phyloP scores from a whole-genome alignment of 352 stramenopile species.

The Peronospora destructor region DNA sequence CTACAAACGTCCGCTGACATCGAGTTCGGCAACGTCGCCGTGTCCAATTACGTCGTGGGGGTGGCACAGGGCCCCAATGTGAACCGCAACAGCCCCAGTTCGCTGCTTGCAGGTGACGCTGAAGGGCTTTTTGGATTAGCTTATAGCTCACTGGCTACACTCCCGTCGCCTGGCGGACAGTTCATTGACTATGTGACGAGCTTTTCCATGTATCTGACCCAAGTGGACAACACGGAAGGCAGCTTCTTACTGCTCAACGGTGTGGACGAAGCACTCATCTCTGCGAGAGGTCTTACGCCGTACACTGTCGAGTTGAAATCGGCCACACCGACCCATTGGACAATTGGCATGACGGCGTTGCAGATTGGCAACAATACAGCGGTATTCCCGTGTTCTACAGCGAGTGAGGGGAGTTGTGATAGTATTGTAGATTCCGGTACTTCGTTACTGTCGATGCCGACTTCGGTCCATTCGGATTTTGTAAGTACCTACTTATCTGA shows the following conservation, averaged over 20 bases:
- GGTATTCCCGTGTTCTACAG: slow-evolving; percentile 38
- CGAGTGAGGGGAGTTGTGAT: slow-evolving; percentile 21
- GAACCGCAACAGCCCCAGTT: slow-evolving; percentile 29
- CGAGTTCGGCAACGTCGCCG: slow-evolving; percentile 35
- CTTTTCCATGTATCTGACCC: slow-evolving; percentile 63
- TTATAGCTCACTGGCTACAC: slow-evolving; percentile 43
- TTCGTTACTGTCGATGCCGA: slow-evolving; percentile 53
- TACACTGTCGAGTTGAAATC: slow-evolving; percentile 48
- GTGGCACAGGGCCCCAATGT: slow-evolving; percentile 49
- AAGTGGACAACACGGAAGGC: slow-evolving; percentile 33
- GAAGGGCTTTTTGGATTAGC: slow-evolving; percentile 64
- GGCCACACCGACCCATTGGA: slow-evolving; percentile 48
- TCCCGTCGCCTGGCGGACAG: slow-evolving; percentile 39
- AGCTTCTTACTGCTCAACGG: slow-evolving; percentile 68
- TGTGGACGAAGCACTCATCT: slow-evolving; percentile 54
- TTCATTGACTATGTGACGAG: slow-evolving; percentile 56
- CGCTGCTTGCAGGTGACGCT: slow-evolving; percentile 36
- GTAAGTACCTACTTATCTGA: slow-evolving; percentile 37
- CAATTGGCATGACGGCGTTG: slow-evolving; percentile 57
- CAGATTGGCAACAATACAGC: slow-evolving; percentile 35
- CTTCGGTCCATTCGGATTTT: slow-evolving; percentile 33
- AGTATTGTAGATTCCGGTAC: slow-evolving; percentile 64
- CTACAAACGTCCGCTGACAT: slow-evolving; percentile 31
- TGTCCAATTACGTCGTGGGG: slow-evolving; percentile 49
- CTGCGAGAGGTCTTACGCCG: slow-evolving; percentile 31